Base-by-base conservation (phyloP, 306 rosid genomes). In the Dicorynia guianensis region DNA sequence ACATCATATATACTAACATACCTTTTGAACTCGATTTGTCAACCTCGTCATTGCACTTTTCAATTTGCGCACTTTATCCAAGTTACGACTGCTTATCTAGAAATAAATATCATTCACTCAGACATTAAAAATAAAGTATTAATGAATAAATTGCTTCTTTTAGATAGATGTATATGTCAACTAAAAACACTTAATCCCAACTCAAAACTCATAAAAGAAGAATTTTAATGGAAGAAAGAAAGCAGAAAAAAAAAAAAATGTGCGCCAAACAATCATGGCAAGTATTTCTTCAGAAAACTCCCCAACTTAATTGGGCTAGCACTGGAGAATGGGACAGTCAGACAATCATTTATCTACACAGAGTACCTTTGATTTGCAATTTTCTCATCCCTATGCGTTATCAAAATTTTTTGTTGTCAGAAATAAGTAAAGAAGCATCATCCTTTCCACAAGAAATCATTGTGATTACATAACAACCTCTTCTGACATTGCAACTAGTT, bases 11-110 rank as follows among this genome's bases (percentile, higher is more conserved):
- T 48, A 43, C 52, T 7, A 72, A 65, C 78, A 63, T 77, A 92
- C 97, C 93, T 92, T 92, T 70, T 87, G 97, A 83, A 92, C 97
- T 65, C 93, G 88, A 63, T 80, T 92, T 20, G 97, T 92, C 80
- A 92, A 74, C 77, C 96, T 88, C 34, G 96, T 89, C 97, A 92
- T 89, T 57, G 91, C 83, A 81, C 97, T 85, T 64, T 92, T 92
- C 65, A 92, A 60, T 77, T 88, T 92, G 34, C 96, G 86, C 17
- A 92, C 93, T 71, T 82, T 84, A 61, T 92, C 96, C 93, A 92
- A 86, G 82, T 92, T 89, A 4, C 87, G 90, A 83, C 93, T 88
- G 82, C 96, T 88, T 42, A 89, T 92, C 97, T 92, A 88, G 66
- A 73, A 30, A 69, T 46, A 66, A 76, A 54, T 74, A 54, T 36